A percentile compares a stretch with the other conserved stretches of the same genome.
These are phyloP conservation scores for Termitomyces bulborhizus DNA, from an alignment of 768 basidiomycete genomes.

Conservation along the genomic window DNA sequence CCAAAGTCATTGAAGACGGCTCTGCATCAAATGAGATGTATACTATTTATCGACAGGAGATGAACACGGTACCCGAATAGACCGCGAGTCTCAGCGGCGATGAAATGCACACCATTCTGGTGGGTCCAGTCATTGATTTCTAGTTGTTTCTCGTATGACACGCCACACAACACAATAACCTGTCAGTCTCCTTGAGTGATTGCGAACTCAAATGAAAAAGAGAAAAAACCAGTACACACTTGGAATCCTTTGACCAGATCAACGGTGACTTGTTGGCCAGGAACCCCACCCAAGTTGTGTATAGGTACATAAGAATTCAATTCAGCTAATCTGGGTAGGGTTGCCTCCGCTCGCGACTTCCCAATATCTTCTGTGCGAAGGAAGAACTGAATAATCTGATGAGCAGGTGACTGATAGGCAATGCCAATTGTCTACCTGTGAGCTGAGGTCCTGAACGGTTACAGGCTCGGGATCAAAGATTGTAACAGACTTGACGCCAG, in stretches of 20 bases:
- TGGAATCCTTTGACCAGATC: slow-evolving; percentile 87
- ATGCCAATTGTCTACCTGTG: slow-evolving; percentile 56
- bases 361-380: slow-evolving; percentile 84
- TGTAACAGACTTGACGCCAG: slow-evolving; percentile 96
- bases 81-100: slow-evolving; percentile 86
- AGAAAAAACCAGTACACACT: slow-evolving; percentile 35
- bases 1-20: slow-evolving; percentile 98
- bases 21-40: slow-evolving; percentile 31
- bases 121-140: slow-evolving; percentile 98
- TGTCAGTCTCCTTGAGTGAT: slow-evolving; percentile 21
- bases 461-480: slow-evolving; percentile 92
- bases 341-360: slow-evolving; percentile 79
- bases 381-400: slow-evolving; percentile 67
- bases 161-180: slow-evolving; percentile 88
- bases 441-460: slow-evolving; percentile 83
- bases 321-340: slow-evolving; percentile 85
- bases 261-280: slow-evolving; percentile 72
- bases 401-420: slow-evolving; percentile 2
- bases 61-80: slow-evolving; percentile 73
- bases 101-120: slow-evolving; percentile 82
- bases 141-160: slow-evolving; percentile 72
- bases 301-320: slow-evolving; percentile 96
- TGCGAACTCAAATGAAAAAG: neutral
- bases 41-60: neutral
- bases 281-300: slow-evolving; percentile 69